These are phyloP conservation scores for Prunus davidiana DNA, from an alignment of 306 rosid genomes.

Conservation along the genomic window DNA sequence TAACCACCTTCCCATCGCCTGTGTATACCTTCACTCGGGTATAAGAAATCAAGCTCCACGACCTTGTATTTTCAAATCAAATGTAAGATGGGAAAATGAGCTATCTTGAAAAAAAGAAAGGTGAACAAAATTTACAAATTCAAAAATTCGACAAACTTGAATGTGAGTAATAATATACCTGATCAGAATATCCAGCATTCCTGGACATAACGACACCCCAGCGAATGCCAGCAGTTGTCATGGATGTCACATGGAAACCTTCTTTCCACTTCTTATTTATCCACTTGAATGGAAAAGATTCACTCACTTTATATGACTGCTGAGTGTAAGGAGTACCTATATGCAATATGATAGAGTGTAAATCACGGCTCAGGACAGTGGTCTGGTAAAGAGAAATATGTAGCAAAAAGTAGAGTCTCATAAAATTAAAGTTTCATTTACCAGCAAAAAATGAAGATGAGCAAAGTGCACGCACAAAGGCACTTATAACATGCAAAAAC, in stretches of 20 bases:
- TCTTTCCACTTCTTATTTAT: conserved; percentile 96
- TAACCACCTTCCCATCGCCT: conserved; percentile 86
- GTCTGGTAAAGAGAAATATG: neutral
- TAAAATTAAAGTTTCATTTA: neutral
- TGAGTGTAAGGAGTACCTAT: conserved; percentile 87
- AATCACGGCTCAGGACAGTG: neutral
- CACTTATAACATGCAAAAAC: neutral
- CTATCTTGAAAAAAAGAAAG: neutral
- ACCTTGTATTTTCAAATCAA: conserved; percentile 42
- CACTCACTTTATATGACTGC: conserved; percentile 91
- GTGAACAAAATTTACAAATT: neutral
- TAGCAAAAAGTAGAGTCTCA: neutral
- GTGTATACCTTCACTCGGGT: conserved; percentile 95
- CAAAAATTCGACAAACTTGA: neutral
- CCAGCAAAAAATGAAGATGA: neutral
- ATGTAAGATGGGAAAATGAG: neutral
- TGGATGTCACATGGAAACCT: conserved; percentile 94
- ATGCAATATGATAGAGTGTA: conserved; percentile 6
- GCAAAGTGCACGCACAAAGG: neutral
- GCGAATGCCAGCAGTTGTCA: conserved; percentile 93
- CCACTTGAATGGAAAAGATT: conserved; percentile 91
- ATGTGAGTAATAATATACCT: conserved; percentile 39
- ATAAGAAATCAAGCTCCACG: conserved; percentile 89
- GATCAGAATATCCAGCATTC: conserved; percentile 92
- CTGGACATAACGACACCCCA: conserved; percentile 98